Base-by-base conservation (phyloP, 1,139 yeast genomes). In the Sugiyamaella pinicola region DNA sequence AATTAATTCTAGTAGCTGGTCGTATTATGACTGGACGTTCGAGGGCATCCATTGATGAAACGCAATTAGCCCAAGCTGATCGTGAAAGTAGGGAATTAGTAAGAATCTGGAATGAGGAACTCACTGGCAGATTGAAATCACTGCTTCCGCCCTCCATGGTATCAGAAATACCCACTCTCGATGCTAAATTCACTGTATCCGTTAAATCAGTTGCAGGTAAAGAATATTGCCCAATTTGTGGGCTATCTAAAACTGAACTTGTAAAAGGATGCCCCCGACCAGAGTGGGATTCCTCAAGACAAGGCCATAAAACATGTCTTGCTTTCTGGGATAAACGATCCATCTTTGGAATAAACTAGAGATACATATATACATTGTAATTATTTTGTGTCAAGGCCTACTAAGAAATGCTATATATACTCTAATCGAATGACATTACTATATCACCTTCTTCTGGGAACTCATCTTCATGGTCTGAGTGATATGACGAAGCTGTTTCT, bases 11-110 rank as follows among this genome's bases (percentile, higher is more conserved):
- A 15, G 58, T 65, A 7, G 61, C 60, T 1, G 58, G 62, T 1
- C 52, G 61, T 18, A 55, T 65, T 33, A 59, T 63, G 60, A 62
- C 63, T 12, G 69, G 69, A 5, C 54, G 69, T 10, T 44, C 58
- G 31, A 57, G 67, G 3, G 53, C 58, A 2, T 47, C 57, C 13
- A 53, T 44, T 7, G 53, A 52, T 28, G 44, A 47, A 2, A 37
- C 46, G 10, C 55, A 55, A 41, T 45, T 48, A 18, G 46, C 45
- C 12, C 51, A 51, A 7, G 56, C 65, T 1, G 64, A 61, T 38
- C 35, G 56, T 24, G 64, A 60, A 28, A 54, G 63, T 8, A 49
- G 61, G 9, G 58, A 59, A 15, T 43, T 60, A 3, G 58, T 46
- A 17, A 47, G 62, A n/a, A 49, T 48, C n/a, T 62, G 66, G 66